A percentile compares a stretch with the other conserved stretches of the same genome.
These are phyloP conservation scores for Cercospora citrullina DNA, from an alignment of 2,329 filamentous ascomycete species.

Conservation along the genomic window DNA sequence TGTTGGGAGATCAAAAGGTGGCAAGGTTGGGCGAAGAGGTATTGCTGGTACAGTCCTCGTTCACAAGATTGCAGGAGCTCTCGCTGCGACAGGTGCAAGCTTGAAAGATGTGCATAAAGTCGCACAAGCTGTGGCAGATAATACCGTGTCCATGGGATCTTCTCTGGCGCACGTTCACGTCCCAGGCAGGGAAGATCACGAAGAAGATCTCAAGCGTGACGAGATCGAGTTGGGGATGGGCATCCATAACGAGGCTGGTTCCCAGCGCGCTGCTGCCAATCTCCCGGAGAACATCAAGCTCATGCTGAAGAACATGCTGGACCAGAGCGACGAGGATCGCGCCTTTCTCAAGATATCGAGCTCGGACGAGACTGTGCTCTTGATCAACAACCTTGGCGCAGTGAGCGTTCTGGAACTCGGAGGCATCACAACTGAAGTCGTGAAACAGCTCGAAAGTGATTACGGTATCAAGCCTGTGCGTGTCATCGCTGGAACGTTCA, in stretches of 20 bases:
- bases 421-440: slow-evolving; percentile 68
- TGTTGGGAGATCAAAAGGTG: slow-evolving; percentile 75
- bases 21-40: slow-evolving; percentile 89
- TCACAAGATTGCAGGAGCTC: slow-evolving; percentile 83
- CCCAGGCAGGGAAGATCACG: slow-evolving; percentile 66
- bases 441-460: slow-evolving; percentile 58
- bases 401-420: slow-evolving; percentile 71
- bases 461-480: slow-evolving; percentile 63
- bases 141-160: slow-evolving; percentile 81
- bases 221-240: slow-evolving; percentile 72
- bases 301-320: slow-evolving; percentile 66
- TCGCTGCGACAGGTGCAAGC: slow-evolving; percentile 65
- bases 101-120: slow-evolving; percentile 72
- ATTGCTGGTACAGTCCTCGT: slow-evolving; percentile 90
- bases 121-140: slow-evolving; percentile 69
- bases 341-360: slow-evolving; percentile 65
- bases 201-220: slow-evolving; percentile 57
- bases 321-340: slow-evolving; percentile 65
- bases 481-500: slow-evolving; percentile 66
- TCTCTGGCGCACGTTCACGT: slow-evolving; percentile 92
- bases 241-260: slow-evolving; percentile 62
- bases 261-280: slow-evolving; percentile 45
- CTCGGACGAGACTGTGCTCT: slow-evolving; percentile 63
- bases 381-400: slow-evolving; percentile 75
- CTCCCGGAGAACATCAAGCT: slow-evolving; percentile 51